Evolutionary conservation across 805 yeast genomes (phyloP), one percentile per base, ranked within the genome.

Genomic region (Metschnikowia henanensis): DNA sequence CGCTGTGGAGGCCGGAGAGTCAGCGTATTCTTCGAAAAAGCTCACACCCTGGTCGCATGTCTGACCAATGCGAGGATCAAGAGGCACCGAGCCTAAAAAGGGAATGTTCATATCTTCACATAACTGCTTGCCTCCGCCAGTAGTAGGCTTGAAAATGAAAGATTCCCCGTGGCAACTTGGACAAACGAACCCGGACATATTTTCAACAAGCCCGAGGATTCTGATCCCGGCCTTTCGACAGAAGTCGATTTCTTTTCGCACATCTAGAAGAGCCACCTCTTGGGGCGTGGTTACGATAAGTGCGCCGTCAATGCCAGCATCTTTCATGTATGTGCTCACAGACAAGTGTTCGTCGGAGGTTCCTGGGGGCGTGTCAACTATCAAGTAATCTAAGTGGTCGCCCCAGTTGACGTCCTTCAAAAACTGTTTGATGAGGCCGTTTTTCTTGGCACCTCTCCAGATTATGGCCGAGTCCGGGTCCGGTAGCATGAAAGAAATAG

Each of bases 151-250:
- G 66, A 94, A 94, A 4, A 94, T 91, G 57, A 83, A 81, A 0
- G 96, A 87, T 65, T 91, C 87, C 7, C 94, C 94, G 50, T 87
- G 80, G 66, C 99, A 94, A 58, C 75, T 81, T 4, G 99, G 99
- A 62, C 99, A 94, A 13, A 94, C 98, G 68, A 94, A 94, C 2
- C 99, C 99, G 7, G 96, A 81, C 99, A 94, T 94, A 63, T 94
- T 94, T 62, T 94, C 99, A 16, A 94, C 97, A 12, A 94, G 65
- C 0, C 99, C 99, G 34, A 94, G 64, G 3, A 94, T 77, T 47
- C 77, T 83, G 49, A 94, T 90, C 2, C 82, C 83, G 2, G 98
- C 98, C 63, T 94, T 94, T 33, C 81, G 75, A 64, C 99, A 94
- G 57, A 94, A 94, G 60, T 92, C 95, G 17, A 94, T 87, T 60